Evolutionary conservation across 441 rosid species (phyloP), one percentile per base, ranked within the genome.

Genomic region (Euphorbia neoarborescens): DNA sequence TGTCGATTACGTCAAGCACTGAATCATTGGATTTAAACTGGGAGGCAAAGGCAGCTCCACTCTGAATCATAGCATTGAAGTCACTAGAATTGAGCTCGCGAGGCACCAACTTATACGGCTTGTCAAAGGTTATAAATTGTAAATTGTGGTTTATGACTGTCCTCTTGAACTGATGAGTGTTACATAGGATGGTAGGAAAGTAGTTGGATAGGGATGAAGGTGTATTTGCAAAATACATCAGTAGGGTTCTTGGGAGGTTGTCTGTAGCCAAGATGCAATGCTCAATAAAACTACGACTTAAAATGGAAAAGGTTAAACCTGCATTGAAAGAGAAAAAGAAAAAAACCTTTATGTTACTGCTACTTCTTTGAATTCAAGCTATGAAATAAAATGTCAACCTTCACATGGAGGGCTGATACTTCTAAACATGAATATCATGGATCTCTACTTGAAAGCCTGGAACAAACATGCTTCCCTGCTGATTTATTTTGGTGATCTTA

Each of bases 201-300:
- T 94, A 94, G 81, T 84, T 88, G 74, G 86, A 71, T 54, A 86
- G 79, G 12, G 99, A 88, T 25, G 81, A 84, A 65, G 87, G 94
- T 14, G 90, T 87, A 75, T 94, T 94, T 69, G 99, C 75, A 65
- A 88, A 86, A 82, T 91, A 94, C 99, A 94, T 91, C 77, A 94
- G 75, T 56, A 91, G 86, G 65, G 88, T 87, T 80, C 99, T 84
- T 0, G 99, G 99, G 68, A 94, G 83, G 86, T 94, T 94, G 78
- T 91, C 94, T 46, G 84, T 83, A n/a, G 90, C 96, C 81, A 89
- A 65, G 82, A 94, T 85, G 82, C 92, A 87, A 80, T 84, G 86
- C 75, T 91, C 96, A 2, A 94, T 65, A 40, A 91, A 89, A 56
- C 68, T 83, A 37, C 96, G 97, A 77, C 89, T 90, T 65, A 89